phyloP scores from a whole-genome alignment of 148 eudicot species.

The Vaccinium darrowii region DNA sequence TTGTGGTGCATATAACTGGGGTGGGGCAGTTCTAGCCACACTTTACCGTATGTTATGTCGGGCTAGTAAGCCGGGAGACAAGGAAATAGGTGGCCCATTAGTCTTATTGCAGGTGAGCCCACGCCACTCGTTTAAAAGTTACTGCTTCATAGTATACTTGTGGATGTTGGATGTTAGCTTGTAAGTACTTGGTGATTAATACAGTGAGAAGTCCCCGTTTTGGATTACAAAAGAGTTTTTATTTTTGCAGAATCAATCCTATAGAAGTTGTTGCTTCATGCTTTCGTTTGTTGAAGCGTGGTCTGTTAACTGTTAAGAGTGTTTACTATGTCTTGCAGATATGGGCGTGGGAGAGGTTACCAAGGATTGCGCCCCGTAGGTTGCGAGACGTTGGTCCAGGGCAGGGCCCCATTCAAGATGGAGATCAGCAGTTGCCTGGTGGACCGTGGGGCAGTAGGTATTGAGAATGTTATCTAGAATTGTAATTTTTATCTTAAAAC shows the following conservation, averaged over 20 bases:
- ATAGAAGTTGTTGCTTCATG: neutral
- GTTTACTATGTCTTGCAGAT: neutral
- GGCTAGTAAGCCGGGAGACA: neutral
- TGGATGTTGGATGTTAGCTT: neutral
- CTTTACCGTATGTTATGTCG: constrained; percentile 4
- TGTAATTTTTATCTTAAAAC: neutral
- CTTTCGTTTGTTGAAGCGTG: neutral
- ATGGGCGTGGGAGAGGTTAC: constrained; percentile 4
- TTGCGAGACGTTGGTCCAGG: neutral
- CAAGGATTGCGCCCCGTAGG: neutral
- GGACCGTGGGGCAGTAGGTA: constrained; percentile 6
- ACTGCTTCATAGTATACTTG: neutral
- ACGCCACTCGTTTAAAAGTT: neutral
- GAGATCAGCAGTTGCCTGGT: neutral
- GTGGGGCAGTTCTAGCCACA: constrained; percentile 1
- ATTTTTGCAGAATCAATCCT: neutral
- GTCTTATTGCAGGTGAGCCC: neutral
- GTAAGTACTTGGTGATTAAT: neutral
- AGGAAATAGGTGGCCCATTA: constrained; percentile 3
- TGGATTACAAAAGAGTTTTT: neutral
- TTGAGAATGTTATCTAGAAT: neutral
- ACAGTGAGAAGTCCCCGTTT: neutral
- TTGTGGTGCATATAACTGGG: neutral
- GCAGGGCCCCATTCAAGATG: constrained; percentile 8
- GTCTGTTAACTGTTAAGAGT: neutral